A percentile compares a stretch with the other conserved stretches of the same genome.
These are phyloP conservation scores for Psilocybe tampanensis DNA, from an alignment of 768 basidiomycete genomes.

Conservation along the genomic window DNA sequence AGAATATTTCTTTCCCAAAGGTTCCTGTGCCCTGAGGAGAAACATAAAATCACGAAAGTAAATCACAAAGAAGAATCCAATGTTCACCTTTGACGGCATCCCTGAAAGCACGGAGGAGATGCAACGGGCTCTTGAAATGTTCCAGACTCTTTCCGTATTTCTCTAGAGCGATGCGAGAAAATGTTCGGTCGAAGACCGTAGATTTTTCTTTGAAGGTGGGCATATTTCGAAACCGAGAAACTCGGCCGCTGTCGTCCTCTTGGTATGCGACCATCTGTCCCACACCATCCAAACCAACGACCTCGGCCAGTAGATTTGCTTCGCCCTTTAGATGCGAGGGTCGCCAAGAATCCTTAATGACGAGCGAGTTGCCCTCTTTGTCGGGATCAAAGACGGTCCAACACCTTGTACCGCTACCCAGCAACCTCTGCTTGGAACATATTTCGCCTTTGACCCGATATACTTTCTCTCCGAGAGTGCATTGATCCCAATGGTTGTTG, in stretches of 20 bases:
- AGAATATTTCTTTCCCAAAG: slow-evolving; percentile 19
- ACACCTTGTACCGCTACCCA: slow-evolving; percentile 23
- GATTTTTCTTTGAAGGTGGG: background rate
- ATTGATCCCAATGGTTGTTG: background rate
- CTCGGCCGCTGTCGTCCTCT: background rate
- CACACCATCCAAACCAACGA: slow-evolving; percentile 18
- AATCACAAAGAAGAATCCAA: background rate
- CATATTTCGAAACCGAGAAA: slow-evolving; percentile 2
- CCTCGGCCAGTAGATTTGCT: slow-evolving; percentile 9
- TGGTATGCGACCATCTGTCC: slow-evolving; percentile 15
- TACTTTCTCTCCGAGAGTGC: background rate
- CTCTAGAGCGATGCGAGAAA: slow-evolving; percentile 15
- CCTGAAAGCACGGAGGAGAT: slow-evolving; percentile 17
- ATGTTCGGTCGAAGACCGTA: slow-evolving; percentile 8
- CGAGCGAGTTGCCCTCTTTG: background rate
- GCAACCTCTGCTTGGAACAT: slow-evolving; percentile 17
- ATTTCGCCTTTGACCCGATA: background rate
- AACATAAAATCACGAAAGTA: background rate
- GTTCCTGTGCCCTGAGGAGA: slow-evolving; percentile 17
- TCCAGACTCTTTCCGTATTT: slow-evolving; percentile 16
- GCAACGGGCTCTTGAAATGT: slow-evolving; percentile 4
- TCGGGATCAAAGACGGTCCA: slow-evolving; percentile 16
- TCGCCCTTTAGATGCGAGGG: slow-evolving; percentile 9
- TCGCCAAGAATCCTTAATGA: slow-evolving; percentile 28
- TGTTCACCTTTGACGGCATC: slow-evolving; percentile 20